Evolutionary conservation across 768 basidiomycete genomes (phyloP).

Genomic region (Suillus occidentalis): DNA sequence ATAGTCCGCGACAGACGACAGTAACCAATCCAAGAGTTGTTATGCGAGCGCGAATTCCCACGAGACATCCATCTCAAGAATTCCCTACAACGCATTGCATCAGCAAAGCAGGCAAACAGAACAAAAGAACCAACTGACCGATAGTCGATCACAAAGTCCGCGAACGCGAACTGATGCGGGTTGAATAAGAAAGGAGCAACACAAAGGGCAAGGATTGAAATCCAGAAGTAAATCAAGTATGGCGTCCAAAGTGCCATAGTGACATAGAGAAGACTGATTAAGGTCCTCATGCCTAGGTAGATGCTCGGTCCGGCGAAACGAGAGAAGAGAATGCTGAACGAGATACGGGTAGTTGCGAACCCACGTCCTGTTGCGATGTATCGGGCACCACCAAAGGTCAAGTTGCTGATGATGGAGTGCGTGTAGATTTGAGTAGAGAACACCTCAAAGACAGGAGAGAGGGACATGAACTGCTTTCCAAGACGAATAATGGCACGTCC

Average conservation of each 20-base stretch:
- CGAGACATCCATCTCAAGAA: slow-evolving; percentile 99
- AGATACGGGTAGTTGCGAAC: slow-evolving; percentile 93
- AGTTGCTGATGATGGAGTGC: slow-evolving; percentile 94
- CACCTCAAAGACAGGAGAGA: slow-evolving; percentile 95
- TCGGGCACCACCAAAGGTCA: slow-evolving; percentile 96
- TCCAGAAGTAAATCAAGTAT: slow-evolving; percentile 96
- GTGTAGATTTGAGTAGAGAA: slow-evolving; percentile 99
- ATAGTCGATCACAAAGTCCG: slow-evolving; percentile 97
- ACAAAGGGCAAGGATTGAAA: slow-evolving; percentile 89
- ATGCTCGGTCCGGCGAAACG: slow-evolving; percentile 99
- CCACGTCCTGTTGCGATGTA: slow-evolving; percentile 99
- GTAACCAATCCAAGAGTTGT: slow-evolving; percentile 99
- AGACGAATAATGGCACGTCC: slow-evolving; percentile 89
- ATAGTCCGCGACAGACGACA: slow-evolving; percentile 96
- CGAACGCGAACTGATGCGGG: slow-evolving; percentile 98
- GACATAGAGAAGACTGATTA: slow-evolving; percentile 92
- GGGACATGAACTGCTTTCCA: slow-evolving; percentile 89
- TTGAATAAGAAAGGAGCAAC: slow-evolving; percentile 98
- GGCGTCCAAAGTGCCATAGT: slow-evolving; percentile 91
- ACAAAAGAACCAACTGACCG: slow-evolving; percentile 46
- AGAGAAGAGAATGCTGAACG: slow-evolving; percentile 94
- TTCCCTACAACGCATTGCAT: slow-evolving; percentile 56
- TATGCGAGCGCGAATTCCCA: slow-evolving; percentile 95
- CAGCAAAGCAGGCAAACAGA: not conserved
- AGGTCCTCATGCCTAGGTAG: slow-evolving; percentile 92